Conservation (phyloP, 345 rosid species). For the Sapria himalayana region DNA sequence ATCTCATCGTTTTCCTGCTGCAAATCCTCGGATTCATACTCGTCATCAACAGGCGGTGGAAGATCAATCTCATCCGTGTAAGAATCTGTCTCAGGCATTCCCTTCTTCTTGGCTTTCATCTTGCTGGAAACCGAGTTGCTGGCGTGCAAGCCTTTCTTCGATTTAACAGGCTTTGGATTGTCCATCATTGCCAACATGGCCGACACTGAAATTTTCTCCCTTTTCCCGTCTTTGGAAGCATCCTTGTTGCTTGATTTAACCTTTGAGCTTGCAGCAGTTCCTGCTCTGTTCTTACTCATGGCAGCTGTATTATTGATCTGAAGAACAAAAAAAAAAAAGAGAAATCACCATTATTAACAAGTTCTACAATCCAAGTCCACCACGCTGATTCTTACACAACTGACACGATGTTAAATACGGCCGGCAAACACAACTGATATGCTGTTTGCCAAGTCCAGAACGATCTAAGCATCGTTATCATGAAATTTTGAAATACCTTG, state of each 20-base stretch:
- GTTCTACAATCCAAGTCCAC: too few relatives aligned
- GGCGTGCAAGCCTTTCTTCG: too few relatives aligned
- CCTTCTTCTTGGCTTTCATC: constrained; percentile 25
- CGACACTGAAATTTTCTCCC: constrained; percentile 49
- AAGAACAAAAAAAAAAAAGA: constrained; percentile 1
- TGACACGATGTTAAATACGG: too few relatives aligned
- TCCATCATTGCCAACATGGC: constrained; percentile 82
- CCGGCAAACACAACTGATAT: too few relatives aligned
- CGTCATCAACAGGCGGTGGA: constrained; percentile 81
- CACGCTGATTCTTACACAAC: too few relatives aligned
- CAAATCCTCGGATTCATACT: constrained; percentile 26
- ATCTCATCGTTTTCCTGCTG: constrained; percentile 14
- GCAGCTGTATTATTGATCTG: constrained; percentile 11
- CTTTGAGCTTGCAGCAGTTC: constrained; percentile 22
- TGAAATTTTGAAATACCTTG: too few relatives aligned
- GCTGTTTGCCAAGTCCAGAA: too few relatives aligned
- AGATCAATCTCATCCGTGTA: constrained; percentile 75
- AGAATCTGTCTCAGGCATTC: constrained; percentile 25
- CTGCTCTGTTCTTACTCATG: constrained; percentile 69
- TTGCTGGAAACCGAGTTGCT: too few relatives aligned
- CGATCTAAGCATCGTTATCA: too few relatives aligned
- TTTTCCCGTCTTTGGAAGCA: constrained; percentile 29
- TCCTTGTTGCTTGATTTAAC: constrained; percentile 36
- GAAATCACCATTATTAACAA: background rate
- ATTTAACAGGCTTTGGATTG: constrained; percentile 46